Base-by-base conservation (phyloP, 805 yeast genomes). In the Candida koratica region DNA sequence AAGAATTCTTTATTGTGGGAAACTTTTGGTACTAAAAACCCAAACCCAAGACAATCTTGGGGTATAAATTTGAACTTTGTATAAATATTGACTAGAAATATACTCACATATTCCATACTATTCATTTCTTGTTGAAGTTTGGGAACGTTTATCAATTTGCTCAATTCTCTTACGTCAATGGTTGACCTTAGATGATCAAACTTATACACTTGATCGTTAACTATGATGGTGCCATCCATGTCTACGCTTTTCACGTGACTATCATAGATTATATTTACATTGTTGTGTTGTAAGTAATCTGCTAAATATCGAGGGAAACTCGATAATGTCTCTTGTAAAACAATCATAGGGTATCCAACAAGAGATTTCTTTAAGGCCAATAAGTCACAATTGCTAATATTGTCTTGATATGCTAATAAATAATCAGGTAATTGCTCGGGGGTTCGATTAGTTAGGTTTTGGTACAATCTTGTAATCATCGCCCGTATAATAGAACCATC, bases 11-110 rank as follows among this genome's bases (percentile, higher is more conserved):
- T 67, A 44, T 80, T 79, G 5, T 46, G 32, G 41, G 68, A 65
- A 6, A 49, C 37, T 37, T 52, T 51, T 2, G 98, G 98, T 7
- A 89, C 83, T 31, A 90, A 69, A 48, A 83, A 86, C 1, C 98
- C 98, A 68, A 90, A 90, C 25, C 97, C 95, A 39, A 72, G 67
- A 20, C 61, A 55, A 7, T 56, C 46, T 16, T 46, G 36, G 2
- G 67, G 69, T 13, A 62, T 56, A 17, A 64, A 14, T 60, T 56
- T 47, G 61, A 61, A 32, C 53, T 30, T 79, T 56, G 57, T 41
- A 46, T 71, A 84, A 22, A 84, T 65, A 49, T 93, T 89, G 15
- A 80, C 84, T 37, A 90, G 69, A 15, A 79, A 71, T 12, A 93
- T 59, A 36, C 60, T 61, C 0, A 72, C 61, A 38, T 73, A 72